Base-by-base conservation (phyloP, 768 basidiomycete species). In the Pholiota molesta region DNA sequence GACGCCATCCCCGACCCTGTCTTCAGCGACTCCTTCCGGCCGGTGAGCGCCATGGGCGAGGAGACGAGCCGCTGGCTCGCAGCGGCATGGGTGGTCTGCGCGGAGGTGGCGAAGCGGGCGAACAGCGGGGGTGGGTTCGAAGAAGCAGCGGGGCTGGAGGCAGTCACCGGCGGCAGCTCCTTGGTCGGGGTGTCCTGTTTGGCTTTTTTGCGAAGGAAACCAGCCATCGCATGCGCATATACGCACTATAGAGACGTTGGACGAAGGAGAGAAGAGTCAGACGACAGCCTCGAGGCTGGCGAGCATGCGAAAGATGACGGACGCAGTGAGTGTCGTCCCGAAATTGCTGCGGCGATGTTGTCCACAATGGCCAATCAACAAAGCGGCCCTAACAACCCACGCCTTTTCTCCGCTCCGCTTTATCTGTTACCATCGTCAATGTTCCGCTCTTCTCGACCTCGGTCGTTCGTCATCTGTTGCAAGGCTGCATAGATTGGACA, bases 201-300 rank as follows among this genome's bases (percentile, higher is more conserved):
- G 11, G 67, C 62, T 69, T 83, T 84, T 76, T 75, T 85, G 75
- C 82, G 85, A 72, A 85, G 76, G 75, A 86, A 85, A 70, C 79
- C 79, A 66, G 82, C 79, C 85, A 86, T 85, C 72, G 74, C 71
- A 29, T 9, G 37, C 33, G 44, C 56, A 65, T 61, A 61, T 55
- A 59, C 21, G 55, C 60, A 60, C 39, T 55, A 52, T 21, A n/a
- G 49, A 54, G 53, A 35, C 31, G 42, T 23, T 49, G 33, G 55
- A 11, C 11, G 47, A 39, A 51, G 51, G 29, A 52, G 49, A 52
- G 52, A 11, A 21, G n/a, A 45, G 55, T 57, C 37, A 62, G 57
- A 62, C 52, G 49, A 51, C 59, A 53, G 59, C 65, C 67, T 64
- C 65, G 67, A 68, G 67, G 67, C 63, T 59, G 19, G 29, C 52